Evolutionary conservation across 805 yeast genomes (phyloP), one percentile per base, ranked within the genome.

Genomic region (Starmerella khaoyaiensis): DNA sequence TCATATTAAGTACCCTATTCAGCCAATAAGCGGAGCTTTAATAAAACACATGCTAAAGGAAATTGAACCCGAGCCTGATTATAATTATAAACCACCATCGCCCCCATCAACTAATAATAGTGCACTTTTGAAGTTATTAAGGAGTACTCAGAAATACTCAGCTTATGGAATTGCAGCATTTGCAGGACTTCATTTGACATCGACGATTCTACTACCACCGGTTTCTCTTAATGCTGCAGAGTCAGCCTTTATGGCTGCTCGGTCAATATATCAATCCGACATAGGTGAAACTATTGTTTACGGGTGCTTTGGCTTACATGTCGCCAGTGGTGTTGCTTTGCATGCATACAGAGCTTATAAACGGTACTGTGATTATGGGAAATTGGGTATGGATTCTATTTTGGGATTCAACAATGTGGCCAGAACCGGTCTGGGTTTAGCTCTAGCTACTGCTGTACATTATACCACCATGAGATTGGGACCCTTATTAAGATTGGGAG

Each of bases 401-500:
- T 75, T 40, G 45, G 39, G 2, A 21, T 18, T 36, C 4, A 11
- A 28, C 6, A 31, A 32, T 1, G n/a, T 27, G 7, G 29, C 24
- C 12, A n/a, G n/a, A n/a, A 62, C 77, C 3, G 90, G 90, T 0
- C 72, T 71, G 49, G 29, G 71, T 3, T 57, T 76, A 25, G 37
- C 68, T 0, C 66, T 69, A 0, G 46, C 71, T 6, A 39, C 73
- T 1, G 33, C 45, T 0, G 64, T 56, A 28, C 90, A 79, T 50
- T 60, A 61, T 14, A 40, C 57, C 10, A 64, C 67, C 30, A 62
- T 67, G 45, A 60, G 82, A 36, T 33, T 64, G 4, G 59, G 61
- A 0, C 84, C 87, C 0, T 20, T 62, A n/a, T 14, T 49, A 2
- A 59, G 72, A 1, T 79, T 76, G 40, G 84, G 82, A 1, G 87